Evolutionary conservation across 345 rosid genomes (phyloP).

Genomic region (Alliaria petiolata): DNA sequence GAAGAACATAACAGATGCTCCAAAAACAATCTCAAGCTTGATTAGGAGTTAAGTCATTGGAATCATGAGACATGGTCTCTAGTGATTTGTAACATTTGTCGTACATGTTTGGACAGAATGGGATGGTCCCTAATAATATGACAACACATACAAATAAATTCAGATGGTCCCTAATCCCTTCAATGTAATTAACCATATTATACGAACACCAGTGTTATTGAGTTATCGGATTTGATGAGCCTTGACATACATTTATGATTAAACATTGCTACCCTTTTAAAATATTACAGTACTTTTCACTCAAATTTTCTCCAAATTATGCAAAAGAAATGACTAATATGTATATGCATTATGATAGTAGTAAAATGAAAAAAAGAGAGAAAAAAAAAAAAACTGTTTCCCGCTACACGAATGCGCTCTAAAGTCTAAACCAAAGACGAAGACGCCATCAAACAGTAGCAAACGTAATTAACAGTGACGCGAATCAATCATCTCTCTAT

Average conservation of each 20-base stretch:
- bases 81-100: conserved; percentile 17
- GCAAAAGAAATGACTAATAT: not conserved
- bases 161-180: conserved; percentile 29
- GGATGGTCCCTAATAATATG: conserved; percentile 25
- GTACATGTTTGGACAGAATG: conserved; percentile 30
- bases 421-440: not conserved
- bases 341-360: not conserved
- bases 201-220: not conserved
- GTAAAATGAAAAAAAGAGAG: no score
- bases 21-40: not conserved
- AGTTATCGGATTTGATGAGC: not conserved
- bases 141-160: conserved; percentile 27
- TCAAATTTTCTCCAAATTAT: not conserved
- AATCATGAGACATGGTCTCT: conserved; percentile 2
- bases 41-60: not conserved
- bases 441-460: not conserved
- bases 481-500: not conserved
- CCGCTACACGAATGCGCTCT: not conserved
- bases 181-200: conserved; percentile 2
- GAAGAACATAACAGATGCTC: no score
- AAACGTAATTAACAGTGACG: not conserved
- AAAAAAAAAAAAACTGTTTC: not conserved
- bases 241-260: not conserved
- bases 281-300: no score
- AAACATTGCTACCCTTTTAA: not conserved